These are phyloP conservation scores for Macrophomina pseudophaseolina DNA, from an alignment of 2,329 filamentous ascomycete genomes.

Conservation along the genomic window DNA sequence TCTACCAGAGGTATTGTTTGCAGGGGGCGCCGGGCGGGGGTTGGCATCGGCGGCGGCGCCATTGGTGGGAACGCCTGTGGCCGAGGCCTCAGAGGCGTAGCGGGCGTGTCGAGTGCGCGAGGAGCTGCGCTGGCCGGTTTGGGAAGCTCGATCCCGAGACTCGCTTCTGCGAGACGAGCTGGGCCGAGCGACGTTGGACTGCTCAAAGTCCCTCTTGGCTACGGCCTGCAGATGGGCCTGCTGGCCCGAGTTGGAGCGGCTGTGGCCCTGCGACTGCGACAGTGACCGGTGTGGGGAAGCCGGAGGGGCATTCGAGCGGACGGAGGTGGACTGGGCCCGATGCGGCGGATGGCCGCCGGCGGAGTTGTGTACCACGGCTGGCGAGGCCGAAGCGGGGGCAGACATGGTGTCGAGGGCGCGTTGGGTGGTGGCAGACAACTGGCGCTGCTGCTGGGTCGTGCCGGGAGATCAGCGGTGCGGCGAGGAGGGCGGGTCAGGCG, in stretches of 20 bases:
- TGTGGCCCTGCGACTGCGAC: slow-evolving; percentile 40
- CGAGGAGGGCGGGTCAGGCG: slow-evolving; percentile 19
- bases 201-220: slow-evolving; percentile 75
- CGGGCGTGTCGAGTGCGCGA: slow-evolving; percentile 44
- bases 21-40: slow-evolving; percentile 10
- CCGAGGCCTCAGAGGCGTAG: slow-evolving; percentile 52
- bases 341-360: slow-evolving; percentile 40
- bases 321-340: slow-evolving; percentile 44
- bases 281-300: slow-evolving; percentile 42
- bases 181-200: slow-evolving; percentile 65
- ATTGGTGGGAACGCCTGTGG: slow-evolving; percentile 43
- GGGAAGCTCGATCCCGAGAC: slow-evolving; percentile 64
- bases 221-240: slow-evolving; percentile 57
- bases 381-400: slow-evolving; percentile 47
- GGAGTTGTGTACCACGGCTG: slow-evolving; percentile 46
- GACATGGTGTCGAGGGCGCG: slow-evolving; percentile 41
- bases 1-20: slow-evolving; percentile 32
- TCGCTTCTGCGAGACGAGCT: slow-evolving; percentile 65
- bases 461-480: slow-evolving; percentile 18
- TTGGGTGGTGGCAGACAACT: slow-evolving; percentile 15
- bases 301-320: slow-evolving; percentile 33
- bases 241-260: slow-evolving; percentile 40
- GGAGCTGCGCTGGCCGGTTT: slow-evolving; percentile 39
- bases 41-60: slow-evolving; percentile 39
- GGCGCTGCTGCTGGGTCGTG: slow-evolving; percentile 30